Conservation (phyloP, 2,329 filamentous ascomycete genomes). For the Tolypocladium amazonense region DNA sequence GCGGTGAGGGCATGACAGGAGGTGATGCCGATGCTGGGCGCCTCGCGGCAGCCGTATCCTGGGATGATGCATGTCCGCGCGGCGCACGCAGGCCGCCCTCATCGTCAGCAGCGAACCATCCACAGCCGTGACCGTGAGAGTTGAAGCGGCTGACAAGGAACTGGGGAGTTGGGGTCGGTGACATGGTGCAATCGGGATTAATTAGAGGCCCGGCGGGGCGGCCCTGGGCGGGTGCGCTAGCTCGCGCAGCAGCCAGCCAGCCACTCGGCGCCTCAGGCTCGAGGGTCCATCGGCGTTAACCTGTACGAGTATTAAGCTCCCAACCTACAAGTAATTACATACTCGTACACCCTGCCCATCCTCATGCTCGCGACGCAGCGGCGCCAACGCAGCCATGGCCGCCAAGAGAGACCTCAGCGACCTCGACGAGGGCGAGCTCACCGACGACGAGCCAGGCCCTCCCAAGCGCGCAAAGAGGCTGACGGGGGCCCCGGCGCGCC, state of each 20-base stretch:
- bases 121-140: neutral
- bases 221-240: neutral
- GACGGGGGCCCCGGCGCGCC: constrained; percentile 19
- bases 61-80: neutral
- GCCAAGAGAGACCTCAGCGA: constrained; percentile 23
- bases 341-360: neutral
- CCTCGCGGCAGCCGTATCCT: neutral
- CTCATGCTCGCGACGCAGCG: neutral
- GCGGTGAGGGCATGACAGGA: neutral
- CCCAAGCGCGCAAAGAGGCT: constrained; percentile 14
- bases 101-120: constrained; percentile 17
- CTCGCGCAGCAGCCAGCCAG: neutral
- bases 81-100: constrained; percentile 19
- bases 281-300: neutral
- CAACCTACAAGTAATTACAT: too few species aligned
- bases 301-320: neutral
- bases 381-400: constrained; percentile 15
- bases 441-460: constrained; percentile 13
- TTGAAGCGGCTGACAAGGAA: neutral
- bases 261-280: neutral
- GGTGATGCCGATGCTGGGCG: neutral
- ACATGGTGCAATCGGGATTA: neutral
- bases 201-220: neutral
- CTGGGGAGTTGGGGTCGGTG: neutral
- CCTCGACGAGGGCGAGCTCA: constrained; percentile 15